phyloP scores from a whole-genome alignment of 176 grass and related monocot genomes.

The Aegilops umbellulata region DNA sequence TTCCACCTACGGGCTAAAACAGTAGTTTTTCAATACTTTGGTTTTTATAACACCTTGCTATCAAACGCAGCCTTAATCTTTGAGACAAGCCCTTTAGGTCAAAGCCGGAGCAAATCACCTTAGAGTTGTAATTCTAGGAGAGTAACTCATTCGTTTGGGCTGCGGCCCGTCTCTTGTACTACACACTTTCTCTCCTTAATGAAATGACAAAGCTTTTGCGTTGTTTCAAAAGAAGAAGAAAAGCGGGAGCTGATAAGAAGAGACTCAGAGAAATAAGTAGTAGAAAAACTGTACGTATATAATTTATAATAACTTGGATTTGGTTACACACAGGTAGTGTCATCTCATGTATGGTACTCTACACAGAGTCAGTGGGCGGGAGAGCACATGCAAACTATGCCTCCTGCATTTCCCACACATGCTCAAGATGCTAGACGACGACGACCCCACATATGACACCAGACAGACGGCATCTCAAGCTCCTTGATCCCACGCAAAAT shows the following conservation, averaged over 20 bases:
- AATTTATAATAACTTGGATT: constrained; percentile 31
- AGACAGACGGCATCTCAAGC: constrained; percentile 1
- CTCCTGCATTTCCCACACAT: constrained; percentile 38
- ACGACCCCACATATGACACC: background rate
- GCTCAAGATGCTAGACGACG: background rate
- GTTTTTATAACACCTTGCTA: too few relatives aligned
- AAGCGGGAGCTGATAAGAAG: background rate
- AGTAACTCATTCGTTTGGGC: too few relatives aligned
- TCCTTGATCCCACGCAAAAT: background rate
- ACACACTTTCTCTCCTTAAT: too few relatives aligned
- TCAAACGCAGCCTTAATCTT: too few relatives aligned
- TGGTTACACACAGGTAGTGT: constrained; percentile 26
- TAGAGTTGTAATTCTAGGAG: too few relatives aligned
- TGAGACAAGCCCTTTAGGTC: too few relatives aligned
- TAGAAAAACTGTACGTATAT: constrained; percentile 21
- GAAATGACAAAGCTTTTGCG: too few relatives aligned
- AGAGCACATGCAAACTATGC: constrained; percentile 38
- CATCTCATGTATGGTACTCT: background rate
- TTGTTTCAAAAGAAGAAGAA: too few relatives aligned
- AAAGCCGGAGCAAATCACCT: too few relatives aligned
- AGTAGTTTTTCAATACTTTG: too few relatives aligned
- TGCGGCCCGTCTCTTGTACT: too few relatives aligned
- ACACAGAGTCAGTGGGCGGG: constrained; percentile 43
- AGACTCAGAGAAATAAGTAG: background rate
- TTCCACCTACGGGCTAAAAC: too few relatives aligned